Evolutionary conservation across 1,284 basidiomycete genomes (phyloP), one percentile per base, ranked within the genome.

Genomic region (Kwoniella shivajii): DNA sequence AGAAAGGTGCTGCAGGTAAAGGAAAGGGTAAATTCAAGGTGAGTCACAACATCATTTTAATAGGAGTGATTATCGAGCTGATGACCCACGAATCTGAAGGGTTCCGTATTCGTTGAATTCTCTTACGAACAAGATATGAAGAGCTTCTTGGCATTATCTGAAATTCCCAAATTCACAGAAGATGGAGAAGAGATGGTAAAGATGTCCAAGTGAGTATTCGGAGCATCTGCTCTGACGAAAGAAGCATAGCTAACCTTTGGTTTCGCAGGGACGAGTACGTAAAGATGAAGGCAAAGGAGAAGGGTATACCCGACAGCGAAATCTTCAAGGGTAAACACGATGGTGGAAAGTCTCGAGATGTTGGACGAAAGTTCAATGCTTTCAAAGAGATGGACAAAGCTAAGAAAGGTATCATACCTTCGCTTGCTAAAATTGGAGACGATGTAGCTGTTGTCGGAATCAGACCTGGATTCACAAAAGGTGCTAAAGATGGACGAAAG

Each of bases 251-350:
- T 18, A 16, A 46, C 42, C 10, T 55, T 59, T 18, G 45, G 22
- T 9, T 26, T 13, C 27, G 26, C 65, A 91, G 89, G 74, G 87
- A 88, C 62, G 91, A 82, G 6, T 99, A 98, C 78, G 92, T 92
- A 71, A 86, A 91, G 65, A 95, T 94, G 92, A 99, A 98, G 81
- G 90, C 94, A 79, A 89, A 91, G 79, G 94, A 97, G 80, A 96
- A 97, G 79, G 92, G 92, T 38, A 79, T 83, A 55, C 76, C 79
- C 60, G 73, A 67, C 47, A 78, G 81, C 11, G 57, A 63, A 33
- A 52, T 60, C 34, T 51, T 61, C 46, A 45, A 51, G 31, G 55
- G 59, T 37, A 47, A 49, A 24, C 30, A 50, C 30, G 6, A 13
- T 38, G 49, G 30, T 38, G 55, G 49, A 27, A 44, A 46, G 9